Evolutionary conservation across 495 filamentous ascomycete species (phyloP).

Genomic region (Collariella sp.): DNA sequence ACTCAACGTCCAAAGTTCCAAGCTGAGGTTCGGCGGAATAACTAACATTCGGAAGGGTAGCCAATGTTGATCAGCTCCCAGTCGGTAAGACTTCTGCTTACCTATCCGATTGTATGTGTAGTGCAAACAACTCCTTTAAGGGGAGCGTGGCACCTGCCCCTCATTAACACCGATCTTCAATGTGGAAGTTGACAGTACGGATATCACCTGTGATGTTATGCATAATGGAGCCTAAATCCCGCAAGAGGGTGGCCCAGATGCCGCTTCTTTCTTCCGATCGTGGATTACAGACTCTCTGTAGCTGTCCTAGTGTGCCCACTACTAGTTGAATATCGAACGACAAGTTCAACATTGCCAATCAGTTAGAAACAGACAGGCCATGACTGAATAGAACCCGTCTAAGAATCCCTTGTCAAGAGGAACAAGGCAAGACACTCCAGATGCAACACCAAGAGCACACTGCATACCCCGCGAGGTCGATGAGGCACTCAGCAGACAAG

Average conservation of each 20-base stretch:
- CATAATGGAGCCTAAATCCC: constrained; percentile 5
- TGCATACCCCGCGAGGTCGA: background rate
- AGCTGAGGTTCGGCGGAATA: background rate
- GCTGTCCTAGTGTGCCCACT: no score
- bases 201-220: no score
- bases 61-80: background rate
- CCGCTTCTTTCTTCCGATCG: no score
- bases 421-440: background rate
- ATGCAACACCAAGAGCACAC: background rate
- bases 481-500: constrained; percentile 2
- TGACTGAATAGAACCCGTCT: background rate
- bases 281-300: no score
- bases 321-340: no score
- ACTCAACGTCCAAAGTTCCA: background rate
- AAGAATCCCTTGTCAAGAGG: background rate
- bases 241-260: no score
- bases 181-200: background rate
- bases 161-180: background rate
- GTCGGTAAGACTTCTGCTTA: background rate
- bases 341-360: no score
- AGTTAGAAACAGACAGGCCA: no score
- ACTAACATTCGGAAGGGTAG: background rate
- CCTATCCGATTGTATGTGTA: no score
- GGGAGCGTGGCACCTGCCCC: no score
- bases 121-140: no score